Conservation (phyloP, 306 rosid genomes). For the Acacia confusa region DNA sequence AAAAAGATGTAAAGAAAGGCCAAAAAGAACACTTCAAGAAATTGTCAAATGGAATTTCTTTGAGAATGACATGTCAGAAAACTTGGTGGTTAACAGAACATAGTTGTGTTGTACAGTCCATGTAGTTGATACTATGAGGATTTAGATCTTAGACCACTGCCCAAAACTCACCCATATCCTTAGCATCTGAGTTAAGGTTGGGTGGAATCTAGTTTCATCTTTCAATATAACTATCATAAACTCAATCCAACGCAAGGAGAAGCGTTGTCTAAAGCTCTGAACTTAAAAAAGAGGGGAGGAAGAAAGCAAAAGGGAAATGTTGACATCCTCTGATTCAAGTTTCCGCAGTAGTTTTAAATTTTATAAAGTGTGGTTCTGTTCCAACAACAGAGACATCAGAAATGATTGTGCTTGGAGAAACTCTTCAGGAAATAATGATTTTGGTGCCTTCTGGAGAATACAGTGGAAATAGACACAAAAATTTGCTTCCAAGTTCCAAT, state of each 20-base stretch:
- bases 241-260: background rate
- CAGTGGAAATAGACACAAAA: background rate
- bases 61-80: background rate
- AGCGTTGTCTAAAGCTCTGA: background rate
- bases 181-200: background rate
- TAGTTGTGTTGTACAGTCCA: background rate
- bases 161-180: background rate
- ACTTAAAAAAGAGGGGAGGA: background rate
- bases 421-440: background rate
- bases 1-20: background rate
- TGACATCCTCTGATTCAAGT: background rate
- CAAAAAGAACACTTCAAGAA: background rate
- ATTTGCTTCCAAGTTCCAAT: background rate
- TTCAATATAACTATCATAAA: background rate
- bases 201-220: background rate
- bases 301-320: background rate
- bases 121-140: background rate
- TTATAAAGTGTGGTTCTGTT: too few species aligned
- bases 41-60: background rate
- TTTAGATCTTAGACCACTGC: background rate
- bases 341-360: too few species aligned
- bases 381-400: too few species aligned
- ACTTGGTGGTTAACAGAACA: background rate
- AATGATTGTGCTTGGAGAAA: background rate
- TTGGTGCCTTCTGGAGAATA: background rate